These are phyloP conservation scores for Triangularia setosa DNA, from an alignment of 2,329 filamentous ascomycete genomes.

Conservation along the genomic window DNA sequence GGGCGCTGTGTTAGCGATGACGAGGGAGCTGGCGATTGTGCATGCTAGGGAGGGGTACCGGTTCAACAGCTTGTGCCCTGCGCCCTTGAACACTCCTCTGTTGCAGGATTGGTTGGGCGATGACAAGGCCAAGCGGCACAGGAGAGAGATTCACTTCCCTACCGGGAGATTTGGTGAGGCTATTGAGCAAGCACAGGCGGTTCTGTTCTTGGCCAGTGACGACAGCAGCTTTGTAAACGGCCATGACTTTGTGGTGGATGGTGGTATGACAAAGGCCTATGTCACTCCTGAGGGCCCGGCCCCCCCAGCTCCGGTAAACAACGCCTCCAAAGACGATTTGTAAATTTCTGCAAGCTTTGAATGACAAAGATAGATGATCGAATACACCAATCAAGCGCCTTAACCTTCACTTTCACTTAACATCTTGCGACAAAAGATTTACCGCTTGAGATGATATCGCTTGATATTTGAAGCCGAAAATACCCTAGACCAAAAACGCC, in stretches of 20 bases:
- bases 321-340: conserved; percentile 50
- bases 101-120: conserved; percentile 92
- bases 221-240: conserved; percentile 89
- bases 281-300: conserved; percentile 62
- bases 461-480: background rate
- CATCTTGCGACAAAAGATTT: background rate
- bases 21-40: conserved; percentile 84
- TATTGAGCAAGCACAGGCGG: conserved; percentile 87
- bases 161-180: conserved; percentile 85
- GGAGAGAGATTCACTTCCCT: conserved; percentile 87
- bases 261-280: conserved; percentile 92
- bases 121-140: conserved; percentile 72
- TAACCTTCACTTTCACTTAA: background rate
- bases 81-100: conserved; percentile 86
- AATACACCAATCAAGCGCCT: background rate
- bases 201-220: conserved; percentile 81
- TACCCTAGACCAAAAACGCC: background rate
- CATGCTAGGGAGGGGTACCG: conserved; percentile 84
- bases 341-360: conserved; percentile 25
- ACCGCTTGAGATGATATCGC: background rate
- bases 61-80: conserved; percentile 88
- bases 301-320: conserved; percentile 53
- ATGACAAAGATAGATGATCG: background rate
- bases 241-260: conserved; percentile 90
- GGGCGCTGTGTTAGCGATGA: conserved; percentile 86